phyloP scores from a whole-genome alignment of 257 asterid genomes.

The Asclepias syriaca region DNA sequence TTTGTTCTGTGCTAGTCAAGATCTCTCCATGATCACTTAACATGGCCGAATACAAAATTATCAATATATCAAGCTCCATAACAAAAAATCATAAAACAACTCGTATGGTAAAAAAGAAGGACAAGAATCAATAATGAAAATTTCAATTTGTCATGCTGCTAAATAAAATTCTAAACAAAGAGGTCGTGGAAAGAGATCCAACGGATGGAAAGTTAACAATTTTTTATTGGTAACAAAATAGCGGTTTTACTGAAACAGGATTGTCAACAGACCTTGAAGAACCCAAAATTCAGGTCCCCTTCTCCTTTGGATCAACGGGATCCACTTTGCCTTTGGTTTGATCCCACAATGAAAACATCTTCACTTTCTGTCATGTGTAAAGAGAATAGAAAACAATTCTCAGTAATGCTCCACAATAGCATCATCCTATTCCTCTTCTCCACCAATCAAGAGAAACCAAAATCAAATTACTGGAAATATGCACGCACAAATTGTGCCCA shows the following conservation, averaged over 20 bases:
- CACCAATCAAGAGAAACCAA: background rate
- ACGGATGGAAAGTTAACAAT: background rate
- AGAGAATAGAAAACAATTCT: background rate
- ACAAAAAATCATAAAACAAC: background rate
- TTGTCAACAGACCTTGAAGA: background rate
- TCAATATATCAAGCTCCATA: too few species aligned
- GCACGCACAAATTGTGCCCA: too few species aligned
- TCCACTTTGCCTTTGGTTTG: conserved; percentile 11
- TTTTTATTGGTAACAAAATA: background rate
- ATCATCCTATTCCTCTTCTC: background rate
- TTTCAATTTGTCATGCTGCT: background rate
- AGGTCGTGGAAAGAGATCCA: background rate
- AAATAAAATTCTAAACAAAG: background rate
- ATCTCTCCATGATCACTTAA: background rate
- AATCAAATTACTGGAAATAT: background rate
- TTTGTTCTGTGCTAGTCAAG: background rate
- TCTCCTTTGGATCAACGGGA: conserved; percentile 1
- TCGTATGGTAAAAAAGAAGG: background rate
- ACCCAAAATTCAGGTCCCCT: conserved; percentile 3
- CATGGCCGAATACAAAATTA: too few species aligned
- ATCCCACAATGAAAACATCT: conserved; percentile 30
- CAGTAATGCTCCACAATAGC: background rate
- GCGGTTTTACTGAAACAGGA: background rate
- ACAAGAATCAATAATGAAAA: background rate
- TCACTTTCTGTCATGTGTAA: conserved; percentile 27